phyloP scores from a whole-genome alignment of 352 stramenopile genomes.

The Pythium aristosporum region DNA sequence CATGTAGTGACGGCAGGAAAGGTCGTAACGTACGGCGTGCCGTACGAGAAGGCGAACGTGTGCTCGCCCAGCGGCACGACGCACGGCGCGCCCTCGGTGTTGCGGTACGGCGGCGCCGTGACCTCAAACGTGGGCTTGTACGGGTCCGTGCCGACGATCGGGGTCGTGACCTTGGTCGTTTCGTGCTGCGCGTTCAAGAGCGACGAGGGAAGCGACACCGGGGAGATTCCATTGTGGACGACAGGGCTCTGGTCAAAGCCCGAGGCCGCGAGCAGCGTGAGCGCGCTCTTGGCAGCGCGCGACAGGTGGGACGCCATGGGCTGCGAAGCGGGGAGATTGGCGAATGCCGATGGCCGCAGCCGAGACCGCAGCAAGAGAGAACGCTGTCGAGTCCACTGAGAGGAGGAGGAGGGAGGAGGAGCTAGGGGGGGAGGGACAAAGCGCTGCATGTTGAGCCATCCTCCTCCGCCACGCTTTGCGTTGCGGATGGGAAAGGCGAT shows the following conservation, averaged over 20 bases:
- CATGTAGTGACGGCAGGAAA: slow-evolving; percentile 43
- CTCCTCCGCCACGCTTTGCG: not conserved
- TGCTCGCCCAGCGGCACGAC: slow-evolving; percentile 49
- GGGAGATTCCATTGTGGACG: not conserved
- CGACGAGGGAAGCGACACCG: not conserved
- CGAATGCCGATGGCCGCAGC: not conserved
- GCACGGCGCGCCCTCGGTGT: slow-evolving; percentile 42
- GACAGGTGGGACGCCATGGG: slow-evolving; percentile 8
- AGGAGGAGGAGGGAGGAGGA: not conserved
- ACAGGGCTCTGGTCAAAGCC: not conserved
- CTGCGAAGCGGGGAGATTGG: not conserved
- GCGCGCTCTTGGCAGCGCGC: slow-evolving; percentile 17
- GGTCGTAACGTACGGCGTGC: slow-evolving; percentile 40
- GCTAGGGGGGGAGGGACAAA: not conserved
- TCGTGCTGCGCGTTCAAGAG: not conserved
- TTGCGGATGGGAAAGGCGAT: too few species aligned
- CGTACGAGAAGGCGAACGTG: slow-evolving; percentile 58
- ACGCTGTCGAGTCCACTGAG: not conserved
- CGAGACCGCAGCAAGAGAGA: not conserved
- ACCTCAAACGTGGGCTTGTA: slow-evolving; percentile 44
- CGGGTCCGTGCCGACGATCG: slow-evolving; percentile 5
- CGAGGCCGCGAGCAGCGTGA: slow-evolving; percentile 21
- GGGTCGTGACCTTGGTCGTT: not conserved
- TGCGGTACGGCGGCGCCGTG: slow-evolving; percentile 36
- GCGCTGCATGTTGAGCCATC: slow-evolving; percentile 8